A percentile compares a stretch with the other conserved stretches of the same genome.
These are phyloP conservation scores for Aspergillus tubingensis DNA, from an alignment of 2,329 filamentous ascomycete genomes.

Conservation along the genomic window DNA sequence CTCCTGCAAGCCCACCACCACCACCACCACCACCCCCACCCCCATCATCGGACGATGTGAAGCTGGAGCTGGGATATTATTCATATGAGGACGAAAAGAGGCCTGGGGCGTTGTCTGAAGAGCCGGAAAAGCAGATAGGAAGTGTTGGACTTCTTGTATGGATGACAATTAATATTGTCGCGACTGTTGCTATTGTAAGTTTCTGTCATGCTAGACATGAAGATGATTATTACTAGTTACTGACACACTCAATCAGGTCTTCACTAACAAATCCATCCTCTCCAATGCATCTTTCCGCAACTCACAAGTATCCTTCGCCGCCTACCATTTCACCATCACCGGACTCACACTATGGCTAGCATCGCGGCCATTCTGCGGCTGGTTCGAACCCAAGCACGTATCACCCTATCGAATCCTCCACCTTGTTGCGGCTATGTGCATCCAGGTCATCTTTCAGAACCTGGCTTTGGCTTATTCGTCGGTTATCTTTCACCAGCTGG, in stretches of 20 bases:
- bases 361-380: conserved; percentile 20
- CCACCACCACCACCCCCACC: too few relatives aligned
- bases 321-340: conserved; percentile 27
- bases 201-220: neutral
- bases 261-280: conserved; percentile 26
- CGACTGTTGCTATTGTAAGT: conserved; percentile 26
- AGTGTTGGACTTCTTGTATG: conserved; percentile 17
- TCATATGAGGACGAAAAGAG: conserved; percentile 9
- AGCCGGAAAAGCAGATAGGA: neutral
- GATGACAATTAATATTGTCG: conserved; percentile 22
- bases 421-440: conserved; percentile 23
- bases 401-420: conserved; percentile 20
- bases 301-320: conserved; percentile 25
- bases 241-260: conserved; percentile 14
- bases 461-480: conserved; percentile 24
- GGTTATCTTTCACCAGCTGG: conserved; percentile 27
- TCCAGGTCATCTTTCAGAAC: conserved; percentile 27
- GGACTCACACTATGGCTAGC: conserved; percentile 21
- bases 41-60: neutral
- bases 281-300: conserved; percentile 22
- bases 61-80: conserved; percentile 1
- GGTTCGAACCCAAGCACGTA: conserved; percentile 22
- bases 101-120: neutral
- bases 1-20: neutral
- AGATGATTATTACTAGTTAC: neutral